Evolutionary conservation across 192 early-diverging fungal genomes (phyloP), one percentile per base, ranked within the genome.

Genomic region (Linnemannia elongata): DNA sequence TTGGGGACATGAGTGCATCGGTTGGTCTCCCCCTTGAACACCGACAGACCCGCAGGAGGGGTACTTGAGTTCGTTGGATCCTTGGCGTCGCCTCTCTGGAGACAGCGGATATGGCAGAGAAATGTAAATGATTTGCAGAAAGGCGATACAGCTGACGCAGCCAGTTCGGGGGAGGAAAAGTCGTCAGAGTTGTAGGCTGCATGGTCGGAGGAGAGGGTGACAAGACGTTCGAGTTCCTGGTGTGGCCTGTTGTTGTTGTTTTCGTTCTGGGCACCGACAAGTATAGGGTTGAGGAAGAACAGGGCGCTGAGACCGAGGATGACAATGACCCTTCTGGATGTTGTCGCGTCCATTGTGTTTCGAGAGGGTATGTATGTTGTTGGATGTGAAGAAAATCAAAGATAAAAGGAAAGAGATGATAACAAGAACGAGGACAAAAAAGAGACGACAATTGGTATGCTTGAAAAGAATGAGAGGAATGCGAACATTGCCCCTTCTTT

Each of bases 61-160:
- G 33, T 20, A 54, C 57, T 72, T 54, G 52, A 2, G 41, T 72
- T 76, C 55, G 47, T 63, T 10, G 83, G 69, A 22, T 86, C 70
- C n/a, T 77, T 39, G 24, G 52, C 36, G 41, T 87, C 85, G 18
- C 84, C 84, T 13, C 85, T 71, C 36, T 87, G 85, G 7, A 87
- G 79, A 42, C 85, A 87, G 52, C 85, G 85, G 13, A 81, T 41
- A 27, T 87, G 79, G 33, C 85, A 87, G 36, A 87, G 68, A 44
- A 87, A 81, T 0, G 80, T 75, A 30, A 87, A 87, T 52, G 85
- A 87, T 52, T 81, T 87, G 76, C 85, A 87, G 66, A 87, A 87
- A 20, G 85, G 79, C 6, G 85, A 57, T 27, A 81, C 85, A 27
- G 85, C 79, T 4, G 80, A 69, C 3, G 75, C 80, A 15, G 79